These are phyloP conservation scores for Magnaporthiopsis poae DNA, from an alignment of 2,329 filamentous ascomycete genomes.

Conservation along the genomic window DNA sequence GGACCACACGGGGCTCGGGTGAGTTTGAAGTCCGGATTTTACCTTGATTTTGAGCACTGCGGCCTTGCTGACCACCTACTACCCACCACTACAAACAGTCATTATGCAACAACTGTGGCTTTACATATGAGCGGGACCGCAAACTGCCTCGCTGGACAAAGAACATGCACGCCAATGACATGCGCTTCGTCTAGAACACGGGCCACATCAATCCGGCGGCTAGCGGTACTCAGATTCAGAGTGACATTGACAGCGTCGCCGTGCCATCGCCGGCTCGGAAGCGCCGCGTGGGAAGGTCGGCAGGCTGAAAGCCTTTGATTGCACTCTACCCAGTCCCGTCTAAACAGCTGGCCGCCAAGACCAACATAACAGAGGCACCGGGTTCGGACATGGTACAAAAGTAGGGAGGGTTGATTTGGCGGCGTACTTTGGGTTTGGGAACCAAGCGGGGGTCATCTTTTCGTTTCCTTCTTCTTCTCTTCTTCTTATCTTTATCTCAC, in stretches of 20 bases:
- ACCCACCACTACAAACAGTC: slow-evolving; percentile 39
- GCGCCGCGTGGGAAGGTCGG: not conserved
- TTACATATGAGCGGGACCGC: slow-evolving; percentile 78
- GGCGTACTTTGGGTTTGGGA: not conserved
- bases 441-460: not conserved
- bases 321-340: not conserved
- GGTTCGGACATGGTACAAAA: not conserved
- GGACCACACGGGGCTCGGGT: slow-evolving; percentile 77
- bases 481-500: too few relatives aligned
- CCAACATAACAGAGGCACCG: not conserved
- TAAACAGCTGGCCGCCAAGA: not conserved
- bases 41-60: slow-evolving; percentile 11
- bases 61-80: slow-evolving; percentile 10
- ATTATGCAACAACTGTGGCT: slow-evolving; percentile 86
- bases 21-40: slow-evolving; percentile 29
- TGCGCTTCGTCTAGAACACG: slow-evolving; percentile 17
- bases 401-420: not conserved
- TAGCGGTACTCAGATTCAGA: not conserved
- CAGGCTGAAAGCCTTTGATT: not conserved
- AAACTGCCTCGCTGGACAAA: slow-evolving; percentile 69
- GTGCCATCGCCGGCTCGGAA: not conserved
- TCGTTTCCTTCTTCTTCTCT: not conserved
- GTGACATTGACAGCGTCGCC: not conserved
- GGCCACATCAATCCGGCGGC: not conserved
- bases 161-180: slow-evolving; percentile 47